phyloP scores from a whole-genome alignment of 257 asterid species.

The Scutellaria minor region DNA sequence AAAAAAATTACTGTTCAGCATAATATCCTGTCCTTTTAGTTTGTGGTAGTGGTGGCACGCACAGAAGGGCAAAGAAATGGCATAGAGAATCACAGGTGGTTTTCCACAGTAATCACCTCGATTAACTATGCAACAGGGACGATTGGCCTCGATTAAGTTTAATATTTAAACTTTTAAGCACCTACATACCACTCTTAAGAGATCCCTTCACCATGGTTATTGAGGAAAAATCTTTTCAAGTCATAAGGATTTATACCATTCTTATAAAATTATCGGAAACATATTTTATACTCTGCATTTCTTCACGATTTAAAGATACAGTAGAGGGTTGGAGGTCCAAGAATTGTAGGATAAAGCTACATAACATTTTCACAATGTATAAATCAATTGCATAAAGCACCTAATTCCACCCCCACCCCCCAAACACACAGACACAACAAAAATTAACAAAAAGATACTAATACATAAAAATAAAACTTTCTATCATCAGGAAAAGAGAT shows the following conservation, averaged over 20 bases:
- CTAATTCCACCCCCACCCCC: background rate
- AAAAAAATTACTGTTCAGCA: background rate
- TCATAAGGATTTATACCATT: background rate
- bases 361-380: conserved; percentile 16
- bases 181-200: background rate
- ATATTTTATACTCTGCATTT: background rate
- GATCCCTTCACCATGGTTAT: background rate
- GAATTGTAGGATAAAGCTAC: background rate
- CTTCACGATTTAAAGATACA: background rate
- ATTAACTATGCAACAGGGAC: conserved; percentile 10
- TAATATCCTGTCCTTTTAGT: background rate
- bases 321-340: background rate
- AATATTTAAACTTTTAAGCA: background rate
- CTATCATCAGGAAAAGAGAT: background rate
- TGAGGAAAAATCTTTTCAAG: background rate
- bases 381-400: background rate
- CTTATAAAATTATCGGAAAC: background rate
- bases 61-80: background rate
- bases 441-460: background rate
- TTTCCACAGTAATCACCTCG: conserved; percentile 14
- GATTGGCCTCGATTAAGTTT: background rate
- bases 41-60: background rate
- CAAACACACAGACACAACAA: background rate
- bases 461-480: background rate
- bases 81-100: background rate